These are phyloP conservation scores for Phtheirospermum japonicum DNA, from an alignment of 257 asterid species.

Conservation along the genomic window DNA sequence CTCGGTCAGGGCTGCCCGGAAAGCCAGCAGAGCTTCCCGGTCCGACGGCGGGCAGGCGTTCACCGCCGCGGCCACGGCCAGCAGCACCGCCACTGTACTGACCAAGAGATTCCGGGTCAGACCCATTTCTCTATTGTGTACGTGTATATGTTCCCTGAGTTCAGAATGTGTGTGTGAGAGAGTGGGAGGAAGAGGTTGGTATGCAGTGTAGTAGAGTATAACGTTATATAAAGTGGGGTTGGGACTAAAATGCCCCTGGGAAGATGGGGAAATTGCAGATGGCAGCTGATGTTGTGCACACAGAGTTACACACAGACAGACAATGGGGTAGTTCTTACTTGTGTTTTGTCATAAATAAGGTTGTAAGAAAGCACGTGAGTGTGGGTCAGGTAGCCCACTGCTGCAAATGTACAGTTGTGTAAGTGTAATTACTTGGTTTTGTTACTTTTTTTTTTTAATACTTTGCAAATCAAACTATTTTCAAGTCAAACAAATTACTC, in stretches of 20 bases:
- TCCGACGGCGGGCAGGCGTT: slow-evolving; percentile 67
- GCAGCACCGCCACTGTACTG: slow-evolving; percentile 32
- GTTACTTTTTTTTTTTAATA: no score
- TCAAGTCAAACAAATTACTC: no score
- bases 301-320: neutral
- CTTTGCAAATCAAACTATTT: no score
- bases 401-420: no score
- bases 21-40: slow-evolving; percentile 56
- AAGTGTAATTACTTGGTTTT: no score
- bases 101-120: slow-evolving; percentile 22
- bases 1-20: slow-evolving; percentile 66
- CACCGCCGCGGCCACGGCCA: slow-evolving; percentile 31
- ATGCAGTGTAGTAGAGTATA: neutral
- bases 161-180: neutral
- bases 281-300: slow-evolving; percentile 14
- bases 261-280: slow-evolving; percentile 20
- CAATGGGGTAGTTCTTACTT: slow-evolving; percentile 25
- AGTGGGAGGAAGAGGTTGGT: neutral
- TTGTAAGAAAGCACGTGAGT: slow-evolving; percentile 35
- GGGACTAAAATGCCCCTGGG: slow-evolving; percentile 38
- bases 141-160: neutral
- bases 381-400: slow-evolving; percentile 7
- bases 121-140: slow-evolving; percentile 23
- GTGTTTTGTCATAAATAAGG: slow-evolving; percentile 33
- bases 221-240: slow-evolving; percentile 30